These are phyloP conservation scores for Pichia pseudocactophila DNA, from an alignment of 805 yeast species.

Conservation along the genomic window DNA sequence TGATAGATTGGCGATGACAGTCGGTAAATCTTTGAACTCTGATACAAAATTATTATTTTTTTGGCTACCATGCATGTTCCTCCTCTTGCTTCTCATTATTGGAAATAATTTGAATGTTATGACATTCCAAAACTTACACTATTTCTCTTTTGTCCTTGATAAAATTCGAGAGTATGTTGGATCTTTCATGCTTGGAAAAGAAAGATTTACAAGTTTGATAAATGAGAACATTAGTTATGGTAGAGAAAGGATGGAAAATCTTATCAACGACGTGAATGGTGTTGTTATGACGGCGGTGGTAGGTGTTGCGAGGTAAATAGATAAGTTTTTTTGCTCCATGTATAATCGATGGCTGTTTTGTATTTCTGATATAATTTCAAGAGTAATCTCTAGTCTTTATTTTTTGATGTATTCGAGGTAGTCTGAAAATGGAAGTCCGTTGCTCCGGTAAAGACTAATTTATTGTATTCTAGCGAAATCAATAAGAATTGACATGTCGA, in stretches of 20 bases:
- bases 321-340: too few species aligned
- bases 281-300: slow-evolving; percentile 32
- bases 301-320: slow-evolving; percentile 13
- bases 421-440: too few species aligned
- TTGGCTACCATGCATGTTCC: slow-evolving; percentile 75
- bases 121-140: slow-evolving; percentile 15
- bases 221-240: slow-evolving; percentile 28
- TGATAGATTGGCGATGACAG: slow-evolving; percentile 19
- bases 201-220: slow-evolving; percentile 25
- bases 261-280: slow-evolving; percentile 33
- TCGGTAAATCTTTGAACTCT: slow-evolving; percentile 44
- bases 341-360: too few species aligned
- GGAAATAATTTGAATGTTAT: slow-evolving; percentile 23
- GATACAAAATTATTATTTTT: slow-evolving; percentile 82
- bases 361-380: too few species aligned
- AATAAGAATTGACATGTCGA: too few species aligned
- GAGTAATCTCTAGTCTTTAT: too few species aligned
- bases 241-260: slow-evolving; percentile 24
- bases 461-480: too few species aligned
- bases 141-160: slow-evolving; percentile 27
- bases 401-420: too few species aligned
- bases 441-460: too few species aligned
- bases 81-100: slow-evolving; percentile 37
- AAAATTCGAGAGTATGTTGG: slow-evolving; percentile 37
- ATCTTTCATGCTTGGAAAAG: slow-evolving; percentile 42